Evolutionary conservation across 1,139 yeast species (phyloP).

Genomic region (Blastobotrys niveus): DNA sequence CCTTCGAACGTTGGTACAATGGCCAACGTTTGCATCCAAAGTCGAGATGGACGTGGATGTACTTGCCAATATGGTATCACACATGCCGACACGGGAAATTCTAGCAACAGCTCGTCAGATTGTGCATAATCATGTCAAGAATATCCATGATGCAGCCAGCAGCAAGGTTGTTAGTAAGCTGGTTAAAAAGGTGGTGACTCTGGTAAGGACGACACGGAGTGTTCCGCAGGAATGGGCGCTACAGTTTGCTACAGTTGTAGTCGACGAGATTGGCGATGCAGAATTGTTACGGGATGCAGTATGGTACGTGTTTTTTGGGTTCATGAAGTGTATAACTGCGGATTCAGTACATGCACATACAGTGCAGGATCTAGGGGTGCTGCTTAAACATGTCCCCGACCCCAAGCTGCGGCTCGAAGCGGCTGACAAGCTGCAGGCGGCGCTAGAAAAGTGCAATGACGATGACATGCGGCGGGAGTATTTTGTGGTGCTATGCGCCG

Average conservation of each 20-base stretch:
- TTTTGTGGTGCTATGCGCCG: conserved; percentile 3
- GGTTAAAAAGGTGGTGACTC: conserved; percentile 1
- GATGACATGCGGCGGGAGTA: neutral
- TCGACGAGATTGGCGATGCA: conserved; percentile 3
- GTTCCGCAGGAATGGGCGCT: conserved; percentile 11
- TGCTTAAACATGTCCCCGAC: conserved; percentile 1
- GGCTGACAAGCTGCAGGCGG: neutral
- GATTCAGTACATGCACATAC: neutral
- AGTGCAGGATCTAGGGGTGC: neutral
- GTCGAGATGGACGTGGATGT: conserved; percentile 5
- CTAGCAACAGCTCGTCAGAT: neutral
- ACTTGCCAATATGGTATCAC: neutral
- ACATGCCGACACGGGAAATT: conserved; percentile 1
- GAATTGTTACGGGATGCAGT: conserved; percentile 1
- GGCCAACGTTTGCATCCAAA: conserved; percentile 10
- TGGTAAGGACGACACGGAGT: conserved; percentile 1
- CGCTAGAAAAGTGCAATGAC: neutral
- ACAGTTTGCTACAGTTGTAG: conserved; percentile 7
- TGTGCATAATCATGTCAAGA: conserved; percentile 8
- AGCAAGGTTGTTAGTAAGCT: conserved; percentile 6
- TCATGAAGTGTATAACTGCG: neutral
- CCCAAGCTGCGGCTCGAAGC: neutral
- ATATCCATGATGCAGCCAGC: conserved; percentile 1
- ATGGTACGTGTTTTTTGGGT: conserved; percentile 4
- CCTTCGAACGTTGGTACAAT: neutral